phyloP scores from a whole-genome alignment of 2,329 filamentous ascomycete genomes.

The Reticulascus tulasneorum region DNA sequence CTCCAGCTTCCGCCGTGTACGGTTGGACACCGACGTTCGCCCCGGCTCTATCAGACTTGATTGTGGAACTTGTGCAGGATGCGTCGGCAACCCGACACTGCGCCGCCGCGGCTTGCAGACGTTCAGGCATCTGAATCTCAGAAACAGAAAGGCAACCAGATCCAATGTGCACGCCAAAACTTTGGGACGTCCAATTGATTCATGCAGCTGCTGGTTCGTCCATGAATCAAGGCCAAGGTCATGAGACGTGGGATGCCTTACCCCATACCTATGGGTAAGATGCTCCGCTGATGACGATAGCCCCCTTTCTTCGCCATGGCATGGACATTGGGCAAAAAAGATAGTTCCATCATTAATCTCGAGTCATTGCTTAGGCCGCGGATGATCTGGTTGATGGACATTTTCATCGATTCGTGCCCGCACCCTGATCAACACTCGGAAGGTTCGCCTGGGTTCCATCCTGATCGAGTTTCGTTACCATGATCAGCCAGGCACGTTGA shows the following conservation, averaged over 20 bases:
- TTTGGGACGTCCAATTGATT: neutral
- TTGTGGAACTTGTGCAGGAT: constrained; percentile 1
- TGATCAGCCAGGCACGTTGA: neutral
- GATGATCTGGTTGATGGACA: too few relatives aligned
- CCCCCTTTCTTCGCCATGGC: too few relatives aligned
- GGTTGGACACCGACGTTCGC: constrained; percentile 2
- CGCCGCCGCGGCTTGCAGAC: neutral
- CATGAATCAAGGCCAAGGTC: constrained; percentile 5
- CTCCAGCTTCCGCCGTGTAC: neutral
- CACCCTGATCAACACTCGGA: neutral
- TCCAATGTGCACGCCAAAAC: neutral
- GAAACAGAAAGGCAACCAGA: constrained; percentile 7
- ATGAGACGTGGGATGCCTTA: constrained; percentile 4
- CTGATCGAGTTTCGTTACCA: neutral
- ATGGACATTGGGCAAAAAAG: neutral
- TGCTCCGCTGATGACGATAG: too few relatives aligned
- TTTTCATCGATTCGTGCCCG: too few relatives aligned
- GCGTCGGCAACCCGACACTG: constrained; percentile 10
- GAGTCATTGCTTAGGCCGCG: too few relatives aligned
- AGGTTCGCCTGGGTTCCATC: neutral
- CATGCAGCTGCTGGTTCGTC: too few relatives aligned
- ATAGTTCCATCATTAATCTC: too few relatives aligned
- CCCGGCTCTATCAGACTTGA: constrained; percentile 1
- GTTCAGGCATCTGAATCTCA: constrained; percentile 10
- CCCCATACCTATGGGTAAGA: too few relatives aligned